phyloP scores from a whole-genome alignment of 2,329 filamentous ascomycete genomes.

The Apiospora aurea region DNA sequence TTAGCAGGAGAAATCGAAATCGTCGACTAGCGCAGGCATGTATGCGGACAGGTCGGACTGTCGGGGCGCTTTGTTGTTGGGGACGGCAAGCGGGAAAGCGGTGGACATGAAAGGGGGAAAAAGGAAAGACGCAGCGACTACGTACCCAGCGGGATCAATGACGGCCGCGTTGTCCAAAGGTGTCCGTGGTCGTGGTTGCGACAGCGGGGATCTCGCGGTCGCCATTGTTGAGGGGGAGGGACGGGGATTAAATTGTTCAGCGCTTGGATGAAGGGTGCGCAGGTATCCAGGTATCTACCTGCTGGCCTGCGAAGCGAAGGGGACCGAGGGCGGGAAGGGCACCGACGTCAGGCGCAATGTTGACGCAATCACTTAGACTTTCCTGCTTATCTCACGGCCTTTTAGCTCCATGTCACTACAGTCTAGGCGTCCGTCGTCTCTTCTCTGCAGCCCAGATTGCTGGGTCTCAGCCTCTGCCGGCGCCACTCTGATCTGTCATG shows the following conservation, averaged over 20 bases:
- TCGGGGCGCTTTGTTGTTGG: background rate
- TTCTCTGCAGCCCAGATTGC: slow-evolving; percentile 12
- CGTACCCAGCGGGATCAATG: slow-evolving; percentile 20
- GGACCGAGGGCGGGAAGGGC: slow-evolving; percentile 7
- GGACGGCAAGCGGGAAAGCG: background rate
- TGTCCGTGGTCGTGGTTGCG: slow-evolving; percentile 14
- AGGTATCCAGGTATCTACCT: slow-evolving; percentile 13
- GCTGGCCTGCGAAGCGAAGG: background rate
- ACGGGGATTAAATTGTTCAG: slow-evolving; percentile 8
- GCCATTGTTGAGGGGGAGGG: slow-evolving; percentile 6
- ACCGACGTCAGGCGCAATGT: slow-evolving; percentile 19
- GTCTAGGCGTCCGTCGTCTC: slow-evolving; percentile 5
- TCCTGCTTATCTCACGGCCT: slow-evolving; percentile 10
- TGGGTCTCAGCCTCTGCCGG: slow-evolving; percentile 16
- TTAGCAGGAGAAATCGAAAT: slow-evolving; percentile 1
- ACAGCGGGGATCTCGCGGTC: slow-evolving; percentile 14
- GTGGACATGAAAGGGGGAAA: background rate
- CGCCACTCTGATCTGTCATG: slow-evolving; percentile 2
- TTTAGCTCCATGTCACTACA: slow-evolving; percentile 18
- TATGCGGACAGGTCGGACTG: background rate
- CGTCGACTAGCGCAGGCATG: background rate
- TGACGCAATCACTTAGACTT: slow-evolving; percentile 16
- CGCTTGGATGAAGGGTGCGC: background rate
- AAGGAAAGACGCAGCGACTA: background rate
- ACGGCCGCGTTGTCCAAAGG: slow-evolving; percentile 15